Evolutionary conservation across 1,284 basidiomycete genomes (phyloP).

Genomic region (Anthracocystis walkeri): DNA sequence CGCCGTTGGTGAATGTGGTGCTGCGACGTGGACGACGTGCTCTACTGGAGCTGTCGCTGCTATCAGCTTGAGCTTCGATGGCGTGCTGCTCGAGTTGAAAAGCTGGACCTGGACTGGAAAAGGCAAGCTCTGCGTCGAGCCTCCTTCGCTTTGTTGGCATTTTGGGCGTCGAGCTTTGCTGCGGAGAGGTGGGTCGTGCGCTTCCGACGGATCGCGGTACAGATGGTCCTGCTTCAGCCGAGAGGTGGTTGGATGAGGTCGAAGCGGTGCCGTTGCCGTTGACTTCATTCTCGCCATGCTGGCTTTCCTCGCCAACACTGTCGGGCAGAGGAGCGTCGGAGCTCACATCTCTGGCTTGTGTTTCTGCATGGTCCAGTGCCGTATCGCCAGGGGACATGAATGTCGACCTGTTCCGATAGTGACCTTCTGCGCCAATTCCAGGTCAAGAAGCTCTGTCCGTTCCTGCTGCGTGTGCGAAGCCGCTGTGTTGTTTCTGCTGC

Average conservation of each 20-base stretch:
- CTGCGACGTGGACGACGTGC: conserved; percentile 35
- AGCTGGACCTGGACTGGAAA: conserved; percentile 64
- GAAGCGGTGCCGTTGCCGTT: conserved; percentile 16
- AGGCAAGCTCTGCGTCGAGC: conserved; percentile 59
- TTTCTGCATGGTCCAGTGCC: conserved; percentile 32
- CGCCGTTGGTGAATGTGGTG: conserved; percentile 11
- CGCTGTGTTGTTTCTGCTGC: not conserved
- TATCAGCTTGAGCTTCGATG: conserved; percentile 14
- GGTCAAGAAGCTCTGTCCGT: conserved; percentile 5
- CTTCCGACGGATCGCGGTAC: conserved; percentile 12
- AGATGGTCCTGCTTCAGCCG: conserved; percentile 28
- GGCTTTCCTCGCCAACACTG: no score
- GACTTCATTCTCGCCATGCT: conserved; percentile 7
- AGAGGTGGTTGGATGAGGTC: not conserved
- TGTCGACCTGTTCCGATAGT: conserved; percentile 21
- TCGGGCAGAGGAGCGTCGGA: conserved; percentile 8
- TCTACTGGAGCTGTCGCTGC: conserved; percentile 18
- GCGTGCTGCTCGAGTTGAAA: conserved; percentile 42
- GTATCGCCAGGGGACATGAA: conserved; percentile 41
- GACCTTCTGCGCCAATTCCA: conserved; percentile 7
- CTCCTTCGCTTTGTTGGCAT: conserved; percentile 46
- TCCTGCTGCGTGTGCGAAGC: not conserved
- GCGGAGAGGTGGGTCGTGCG: conserved; percentile 21
- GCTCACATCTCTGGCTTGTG: conserved; percentile 31
- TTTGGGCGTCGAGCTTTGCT: conserved; percentile 25